Base-by-base conservation (phyloP, 768 basidiomycete genomes). In the Mycena albidolilacea region DNA sequence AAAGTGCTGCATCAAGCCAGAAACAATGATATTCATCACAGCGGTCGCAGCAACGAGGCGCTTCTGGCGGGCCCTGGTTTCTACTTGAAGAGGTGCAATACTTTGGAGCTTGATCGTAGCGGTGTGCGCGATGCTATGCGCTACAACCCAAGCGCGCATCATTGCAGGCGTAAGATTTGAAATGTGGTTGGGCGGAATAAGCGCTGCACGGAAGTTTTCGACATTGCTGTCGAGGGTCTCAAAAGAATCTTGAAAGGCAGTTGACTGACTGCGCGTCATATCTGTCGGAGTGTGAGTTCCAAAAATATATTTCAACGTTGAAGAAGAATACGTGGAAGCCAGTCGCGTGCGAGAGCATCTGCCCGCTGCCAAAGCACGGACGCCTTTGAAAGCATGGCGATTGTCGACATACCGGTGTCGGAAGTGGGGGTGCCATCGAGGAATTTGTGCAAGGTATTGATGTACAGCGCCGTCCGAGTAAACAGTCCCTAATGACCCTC, bases 31-130 rank as follows among this genome's bases (percentile, higher is more conserved):
- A 3, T 76, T 77, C 7, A 80, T 61, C 30, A 65, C 54, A 10
- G 14, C 23, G 19, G 72, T 71, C 0, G 80, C 80, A 21, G 76
- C 76, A 8, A 52, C 59, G 35, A 79, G 57, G 21, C 77, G 72
- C 60, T 76, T 79, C 14, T 65, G 71, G 10, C 63, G 72, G 3
- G 79, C 76, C 5, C 64, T 64, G 12, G 77, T 69, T 54, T 80
- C 79, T 21, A 71, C 64, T 30, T 37, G 60, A 15, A 75, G 69
- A 17, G 77, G 78, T 64, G 81, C 78, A 15, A 78, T 76, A 12
- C 69, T 68, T 67, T 85, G 82, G 3, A 87, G 81, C 60, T 82
- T 80, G 59, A 86, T 83, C 1, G 79, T 77, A 7, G 85, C 82
- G 15, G 81, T 78, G 30, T 81, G 78, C 17, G 82, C 77, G n/a